phyloP scores from a whole-genome alignment of 2,329 filamentous ascomycete species.

The Trichoderma oligosporum region DNA sequence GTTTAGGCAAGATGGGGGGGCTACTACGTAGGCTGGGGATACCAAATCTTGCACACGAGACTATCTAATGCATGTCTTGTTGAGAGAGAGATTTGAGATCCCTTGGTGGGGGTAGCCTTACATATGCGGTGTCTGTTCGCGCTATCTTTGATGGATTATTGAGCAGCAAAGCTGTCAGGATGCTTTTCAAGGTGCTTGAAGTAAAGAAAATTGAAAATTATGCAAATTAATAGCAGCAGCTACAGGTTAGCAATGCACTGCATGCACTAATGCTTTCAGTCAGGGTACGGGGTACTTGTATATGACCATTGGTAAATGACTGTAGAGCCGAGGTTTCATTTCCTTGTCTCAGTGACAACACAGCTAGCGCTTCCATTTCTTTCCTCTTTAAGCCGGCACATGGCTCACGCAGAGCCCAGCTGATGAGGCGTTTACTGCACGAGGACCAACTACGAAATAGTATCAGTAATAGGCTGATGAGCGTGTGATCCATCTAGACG shows the following conservation, averaged over 20 bases:
- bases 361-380: not conserved
- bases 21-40: no score
- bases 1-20: not conserved
- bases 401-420: conserved; percentile 1
- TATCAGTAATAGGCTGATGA: not conserved
- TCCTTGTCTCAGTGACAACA: not conserved
- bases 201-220: no score
- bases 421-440: not conserved
- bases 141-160: conserved; percentile 1
- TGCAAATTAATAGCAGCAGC: no score
- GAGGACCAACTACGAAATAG: no score
- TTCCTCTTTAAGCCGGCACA: conserved; percentile 4
- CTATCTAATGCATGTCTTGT: not conserved
- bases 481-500: conserved; percentile 1
- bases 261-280: no score
- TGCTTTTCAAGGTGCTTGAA: not conserved
- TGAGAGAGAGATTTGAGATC: conserved; percentile 9
- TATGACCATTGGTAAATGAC: no score
- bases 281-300: no score
- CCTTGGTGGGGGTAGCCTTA: not conserved
- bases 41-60: conserved; percentile 12
- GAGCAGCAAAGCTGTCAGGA: not conserved
- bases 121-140: not conserved
- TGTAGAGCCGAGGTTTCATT: no score
- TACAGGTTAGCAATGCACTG: no score